A percentile compares a stretch with the other conserved stretches of the same genome.
Conservation (phyloP, 2,329 filamentous ascomycete species). For the Epichloe brachyelytri region DNA sequence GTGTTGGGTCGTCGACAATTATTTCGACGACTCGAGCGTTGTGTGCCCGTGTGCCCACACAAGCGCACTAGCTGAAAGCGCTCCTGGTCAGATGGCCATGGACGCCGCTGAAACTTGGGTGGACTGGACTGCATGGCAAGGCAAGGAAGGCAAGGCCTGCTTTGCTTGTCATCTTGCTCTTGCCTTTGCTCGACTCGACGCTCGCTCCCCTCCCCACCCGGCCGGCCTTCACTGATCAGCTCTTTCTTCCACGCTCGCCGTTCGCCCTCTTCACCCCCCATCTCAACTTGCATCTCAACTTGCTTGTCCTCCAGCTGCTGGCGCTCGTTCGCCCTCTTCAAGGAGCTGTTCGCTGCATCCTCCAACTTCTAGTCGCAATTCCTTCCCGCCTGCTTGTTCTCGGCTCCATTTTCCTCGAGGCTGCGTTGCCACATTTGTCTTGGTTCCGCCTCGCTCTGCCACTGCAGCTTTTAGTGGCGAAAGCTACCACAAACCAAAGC, state of each 20-base stretch:
- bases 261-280: background rate
- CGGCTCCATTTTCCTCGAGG: background rate
- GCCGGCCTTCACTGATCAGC: background rate
- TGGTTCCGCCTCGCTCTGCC: background rate
- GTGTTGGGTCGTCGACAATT: no score
- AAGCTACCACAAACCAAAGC: background rate
- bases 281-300: background rate
- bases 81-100: background rate
- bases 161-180: background rate
- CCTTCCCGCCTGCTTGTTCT: background rate
- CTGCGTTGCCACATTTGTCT: background rate
- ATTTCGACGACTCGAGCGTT: no score
- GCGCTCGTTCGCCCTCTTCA: background rate
- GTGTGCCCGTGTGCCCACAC: background rate
- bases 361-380: background rate
- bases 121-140: background rate
- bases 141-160: no score
- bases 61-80: conserved; percentile 1
- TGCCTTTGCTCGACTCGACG: background rate
- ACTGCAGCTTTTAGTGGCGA: background rate
- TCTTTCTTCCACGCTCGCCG: background rate
- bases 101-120: background rate
- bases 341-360: background rate
- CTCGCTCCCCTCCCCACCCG: background rate
- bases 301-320: background rate